phyloP scores from a whole-genome alignment of 495 filamentous ascomycete species.

The Daldinia caldariorum region DNA sequence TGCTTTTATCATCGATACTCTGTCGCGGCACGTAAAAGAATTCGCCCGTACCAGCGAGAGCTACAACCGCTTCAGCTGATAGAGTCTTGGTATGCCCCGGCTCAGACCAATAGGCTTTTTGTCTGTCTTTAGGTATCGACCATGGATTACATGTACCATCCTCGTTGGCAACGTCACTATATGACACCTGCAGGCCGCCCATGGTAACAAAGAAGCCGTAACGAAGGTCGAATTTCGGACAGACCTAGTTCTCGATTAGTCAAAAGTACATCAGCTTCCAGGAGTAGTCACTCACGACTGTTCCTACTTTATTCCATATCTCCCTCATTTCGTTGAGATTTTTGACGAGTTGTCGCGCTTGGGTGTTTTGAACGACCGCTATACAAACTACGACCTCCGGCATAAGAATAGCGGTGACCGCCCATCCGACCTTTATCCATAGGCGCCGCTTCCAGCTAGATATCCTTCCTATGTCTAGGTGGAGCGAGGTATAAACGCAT shows the following conservation, averaged over 20 bases:
- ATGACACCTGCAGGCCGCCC: constrained; percentile 1
- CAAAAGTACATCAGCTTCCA: neutral
- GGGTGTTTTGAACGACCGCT: neutral
- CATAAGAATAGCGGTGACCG: neutral
- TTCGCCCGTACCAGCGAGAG: neutral
- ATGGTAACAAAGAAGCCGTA: constrained; percentile 3
- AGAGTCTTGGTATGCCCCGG: neutral
- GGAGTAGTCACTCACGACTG: neutral
- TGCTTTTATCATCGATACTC: constrained; percentile 5
- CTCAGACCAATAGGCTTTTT: neutral
- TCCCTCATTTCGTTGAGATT: neutral
- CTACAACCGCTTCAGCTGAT: neutral
- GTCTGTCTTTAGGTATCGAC: neutral
- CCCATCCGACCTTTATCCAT: neutral
- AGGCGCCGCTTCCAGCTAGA: neutral
- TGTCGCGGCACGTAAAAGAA: neutral
- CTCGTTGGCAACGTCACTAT: neutral
- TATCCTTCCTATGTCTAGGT: neutral
- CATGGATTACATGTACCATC: neutral
- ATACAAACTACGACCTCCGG: neutral
- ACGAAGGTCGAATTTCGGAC: neutral
- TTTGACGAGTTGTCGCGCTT: neutral
- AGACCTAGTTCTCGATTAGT: neutral
- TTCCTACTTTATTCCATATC: neutral
- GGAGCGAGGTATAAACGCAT: neutral